Percentiles rank a stretch among this genome's conserved stretches.
Conservation (phyloP, 106 monocot species). For the Dioscorea zingiberensis region DNA sequence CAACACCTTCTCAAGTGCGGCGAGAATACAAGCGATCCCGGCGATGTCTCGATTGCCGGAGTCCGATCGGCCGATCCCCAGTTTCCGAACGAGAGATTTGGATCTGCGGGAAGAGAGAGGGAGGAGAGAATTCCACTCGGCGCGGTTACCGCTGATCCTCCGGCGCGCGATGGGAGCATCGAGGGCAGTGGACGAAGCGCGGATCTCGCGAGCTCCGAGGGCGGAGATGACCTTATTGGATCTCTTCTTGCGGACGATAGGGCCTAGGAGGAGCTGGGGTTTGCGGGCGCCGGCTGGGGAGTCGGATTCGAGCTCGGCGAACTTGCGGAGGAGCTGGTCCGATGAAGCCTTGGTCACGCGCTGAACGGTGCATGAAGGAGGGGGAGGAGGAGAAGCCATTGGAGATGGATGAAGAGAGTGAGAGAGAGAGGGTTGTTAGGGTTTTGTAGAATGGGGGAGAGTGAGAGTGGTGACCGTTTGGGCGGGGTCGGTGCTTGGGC, state of each 20-base stretch:
- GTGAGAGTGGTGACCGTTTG: background rate
- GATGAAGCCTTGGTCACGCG: conserved; percentile 70
- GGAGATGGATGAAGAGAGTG: background rate
- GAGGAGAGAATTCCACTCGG: conserved; percentile 48
- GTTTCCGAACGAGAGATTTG: conserved; percentile 13
- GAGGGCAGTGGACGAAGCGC: background rate
- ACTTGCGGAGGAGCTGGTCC: conserved; percentile 80
- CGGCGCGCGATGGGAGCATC: background rate
- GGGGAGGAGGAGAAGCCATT: background rate
- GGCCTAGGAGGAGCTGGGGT: conserved; percentile 1
- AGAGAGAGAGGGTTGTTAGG: conserved; percentile 2
- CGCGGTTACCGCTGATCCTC: conserved; percentile 16
- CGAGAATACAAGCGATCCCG: conserved; percentile 35
- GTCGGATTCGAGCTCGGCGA: conserved; percentile 45
- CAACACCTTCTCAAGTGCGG: conserved; percentile 45
- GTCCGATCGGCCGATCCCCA: conserved; percentile 32
- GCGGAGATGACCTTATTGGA: conserved; percentile 26
- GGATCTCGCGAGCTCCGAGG: conserved; percentile 22
- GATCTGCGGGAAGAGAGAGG: conserved; percentile 4
- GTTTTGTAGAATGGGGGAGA: background rate
- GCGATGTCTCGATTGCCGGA: conserved; percentile 13
- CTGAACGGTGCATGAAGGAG: conserved; percentile 19
- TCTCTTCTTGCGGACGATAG: conserved; percentile 14
- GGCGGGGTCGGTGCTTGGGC: conserved; percentile 5
- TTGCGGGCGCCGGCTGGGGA: background rate